A percentile compares a stretch with the other conserved stretches of the same genome.
These are phyloP conservation scores for Irpex sp. DNA, from an alignment of 1,284 basidiomycete genomes.

Conservation along the genomic window DNA sequence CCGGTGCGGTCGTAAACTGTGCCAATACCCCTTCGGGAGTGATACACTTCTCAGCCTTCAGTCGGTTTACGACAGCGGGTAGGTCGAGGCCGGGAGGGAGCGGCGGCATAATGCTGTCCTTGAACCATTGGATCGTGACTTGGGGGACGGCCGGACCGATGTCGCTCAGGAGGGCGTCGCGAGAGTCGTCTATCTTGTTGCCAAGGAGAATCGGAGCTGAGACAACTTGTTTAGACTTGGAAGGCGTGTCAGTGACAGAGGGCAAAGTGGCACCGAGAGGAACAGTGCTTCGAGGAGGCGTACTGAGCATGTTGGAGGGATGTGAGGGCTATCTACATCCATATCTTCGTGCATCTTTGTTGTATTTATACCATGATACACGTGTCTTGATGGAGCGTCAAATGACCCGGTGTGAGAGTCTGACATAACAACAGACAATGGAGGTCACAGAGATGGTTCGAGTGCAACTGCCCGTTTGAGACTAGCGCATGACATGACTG, in stretches of 20 bases:
- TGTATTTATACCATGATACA: background rate
- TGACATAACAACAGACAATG: background rate
- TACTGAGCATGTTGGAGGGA: background rate
- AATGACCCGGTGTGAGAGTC: background rate
- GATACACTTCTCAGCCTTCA: background rate
- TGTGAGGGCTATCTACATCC: background rate
- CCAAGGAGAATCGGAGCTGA: background rate
- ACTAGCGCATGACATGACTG: background rate
- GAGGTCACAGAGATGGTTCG: background rate
- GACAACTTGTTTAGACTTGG: background rate
- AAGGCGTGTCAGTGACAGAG: background rate
- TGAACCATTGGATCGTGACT: background rate
- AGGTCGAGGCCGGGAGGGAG: background rate
- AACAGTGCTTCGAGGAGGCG: background rate
- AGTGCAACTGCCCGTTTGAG: background rate
- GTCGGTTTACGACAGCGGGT: background rate
- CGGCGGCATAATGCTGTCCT: background rate
- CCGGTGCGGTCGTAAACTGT: background rate
- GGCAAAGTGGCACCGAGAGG: background rate
- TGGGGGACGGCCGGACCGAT: background rate
- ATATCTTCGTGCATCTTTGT: background rate
- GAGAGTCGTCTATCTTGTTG: background rate
- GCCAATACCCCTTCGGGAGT: background rate
- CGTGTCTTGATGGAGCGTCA: background rate
- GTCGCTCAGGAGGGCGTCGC: background rate